Conservation (phyloP, 2,329 filamentous ascomycete genomes). For the Raffaelea albimanens region DNA sequence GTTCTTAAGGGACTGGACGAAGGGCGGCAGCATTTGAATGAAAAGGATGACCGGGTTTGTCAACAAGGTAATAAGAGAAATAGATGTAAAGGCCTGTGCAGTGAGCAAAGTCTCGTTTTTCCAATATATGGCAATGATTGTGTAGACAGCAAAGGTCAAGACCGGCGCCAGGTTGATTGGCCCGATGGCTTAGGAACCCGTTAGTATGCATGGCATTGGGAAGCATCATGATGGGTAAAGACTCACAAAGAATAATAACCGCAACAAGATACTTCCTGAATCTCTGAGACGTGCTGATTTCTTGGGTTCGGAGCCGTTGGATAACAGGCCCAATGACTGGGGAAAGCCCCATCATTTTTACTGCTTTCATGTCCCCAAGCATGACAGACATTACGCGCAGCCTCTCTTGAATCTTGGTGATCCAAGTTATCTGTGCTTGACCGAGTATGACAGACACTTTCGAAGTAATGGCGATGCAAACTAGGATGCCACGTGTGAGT, state of each 20-base stretch:
- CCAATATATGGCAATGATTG: constrained; percentile 2
- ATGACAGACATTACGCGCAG: constrained; percentile 22
- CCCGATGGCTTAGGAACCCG: not conserved
- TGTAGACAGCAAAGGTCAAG: constrained; percentile 1
- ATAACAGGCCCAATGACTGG: constrained; percentile 19
- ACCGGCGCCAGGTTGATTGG: constrained; percentile 1
- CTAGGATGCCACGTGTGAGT: not conserved
- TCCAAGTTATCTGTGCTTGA: not conserved
- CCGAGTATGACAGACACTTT: not conserved
- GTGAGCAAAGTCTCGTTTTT: not conserved
- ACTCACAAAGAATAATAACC: not conserved
- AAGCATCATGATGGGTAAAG: too few species aligned
- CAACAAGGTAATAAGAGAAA: not conserved
- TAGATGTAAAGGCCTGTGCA: not conserved
- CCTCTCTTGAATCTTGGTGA: not conserved
- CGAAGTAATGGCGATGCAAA: not conserved
- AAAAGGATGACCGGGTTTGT: not conserved
- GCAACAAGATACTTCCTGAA: constrained; percentile 2
- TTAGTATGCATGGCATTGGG: too few species aligned
- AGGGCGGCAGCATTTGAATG: not conserved
- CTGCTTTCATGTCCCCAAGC: constrained; percentile 37
- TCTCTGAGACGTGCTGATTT: not conserved
- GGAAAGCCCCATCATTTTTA: constrained; percentile 38
- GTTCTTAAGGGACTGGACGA: not conserved
- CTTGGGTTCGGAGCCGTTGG: not conserved